Evolutionary conservation across 176 grass and related monocot species (phyloP), one percentile per base, ranked within the genome.

Genomic region (Rhynchospora pubera): DNA sequence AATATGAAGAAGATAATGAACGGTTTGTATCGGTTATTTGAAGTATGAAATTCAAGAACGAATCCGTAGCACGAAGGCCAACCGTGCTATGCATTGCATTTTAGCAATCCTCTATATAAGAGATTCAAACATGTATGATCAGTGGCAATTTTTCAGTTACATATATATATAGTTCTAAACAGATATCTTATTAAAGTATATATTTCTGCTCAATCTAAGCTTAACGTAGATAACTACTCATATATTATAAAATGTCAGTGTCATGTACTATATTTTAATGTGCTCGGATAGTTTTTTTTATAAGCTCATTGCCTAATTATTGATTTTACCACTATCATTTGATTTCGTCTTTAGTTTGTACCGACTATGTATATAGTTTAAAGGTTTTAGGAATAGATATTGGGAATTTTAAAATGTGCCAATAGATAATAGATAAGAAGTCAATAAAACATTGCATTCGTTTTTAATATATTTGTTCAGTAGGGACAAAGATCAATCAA

Each of bases 401-500:
- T 50, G 4, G 45, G 9, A 23, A 48, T 75, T 61, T 61, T 61
- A 75, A 53, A 75, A 75, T 75, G n/a, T 53, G 71, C 47, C 26
- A 14, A 74, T 24, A 50, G 46, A 74, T 51, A 52, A 74, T 52
- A 75, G 22, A 75, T 75, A 53, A 75, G 71, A 75, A 53, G 71
- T 75, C 21, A 26, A 75, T 75, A 75, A 28, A 53, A 53, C 12
- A 75, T 53, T 75, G 47, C 19, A 53, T 75, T 75, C 47, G 53
- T 53, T 72, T 21, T 71, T 5, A 32, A 69, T 71, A 43, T n/a
- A 44, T 50, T 11, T 75, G 47, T 15, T 46, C 5, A n/a, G 47
- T 53, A 75, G 46, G 71, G 47, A 75, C 71, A 75, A 53, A 30
- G 71, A 53, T 75, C 71, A 75, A 53, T 53, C 71, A 75, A 75